Evolutionary conservation across 768 basidiomycete species (phyloP).

Genomic region (Tylopilus rubrobrunneus): DNA sequence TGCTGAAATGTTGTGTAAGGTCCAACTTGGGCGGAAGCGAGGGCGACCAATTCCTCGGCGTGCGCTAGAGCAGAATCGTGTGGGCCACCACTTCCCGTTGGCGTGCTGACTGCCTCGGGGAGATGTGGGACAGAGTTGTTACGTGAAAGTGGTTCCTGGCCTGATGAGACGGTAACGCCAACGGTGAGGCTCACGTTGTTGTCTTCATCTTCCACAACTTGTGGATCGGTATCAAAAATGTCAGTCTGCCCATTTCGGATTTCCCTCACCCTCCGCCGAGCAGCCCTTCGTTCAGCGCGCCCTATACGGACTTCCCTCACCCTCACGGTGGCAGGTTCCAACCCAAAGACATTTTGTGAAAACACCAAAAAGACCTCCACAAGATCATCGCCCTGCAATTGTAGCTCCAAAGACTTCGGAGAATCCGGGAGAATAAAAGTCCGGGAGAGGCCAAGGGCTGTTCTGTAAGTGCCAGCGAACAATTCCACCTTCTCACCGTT

Average conservation of each 20-base stretch:
- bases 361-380: conserved; percentile 92
- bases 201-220: conserved; percentile 46
- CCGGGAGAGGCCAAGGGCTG: conserved; percentile 86
- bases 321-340: conserved; percentile 89
- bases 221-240: conserved; percentile 41
- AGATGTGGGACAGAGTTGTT: conserved; percentile 27
- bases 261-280: conserved; percentile 74
- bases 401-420: conserved; percentile 79
- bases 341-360: conserved; percentile 85
- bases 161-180: conserved; percentile 51
- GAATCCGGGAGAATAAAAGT: conserved; percentile 93
- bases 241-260: conserved; percentile 49
- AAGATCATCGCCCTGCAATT: conserved; percentile 88
- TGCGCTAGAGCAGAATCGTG: conserved; percentile 39
- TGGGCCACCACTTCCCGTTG: conserved; percentile 28
- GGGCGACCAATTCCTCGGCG: conserved; percentile 62
- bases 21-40: conserved; percentile 69
- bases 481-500: conserved; percentile 91
- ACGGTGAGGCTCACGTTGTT: conserved; percentile 60
- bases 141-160: conserved; percentile 31
- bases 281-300: conserved; percentile 81
- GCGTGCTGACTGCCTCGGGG: conserved; percentile 18
- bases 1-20: conserved; percentile 94
- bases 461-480: conserved; percentile 87
- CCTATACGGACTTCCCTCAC: conserved; percentile 93